phyloP scores from a whole-genome alignment of 1,139 yeast genomes.

The Komagataea norvegica region DNA sequence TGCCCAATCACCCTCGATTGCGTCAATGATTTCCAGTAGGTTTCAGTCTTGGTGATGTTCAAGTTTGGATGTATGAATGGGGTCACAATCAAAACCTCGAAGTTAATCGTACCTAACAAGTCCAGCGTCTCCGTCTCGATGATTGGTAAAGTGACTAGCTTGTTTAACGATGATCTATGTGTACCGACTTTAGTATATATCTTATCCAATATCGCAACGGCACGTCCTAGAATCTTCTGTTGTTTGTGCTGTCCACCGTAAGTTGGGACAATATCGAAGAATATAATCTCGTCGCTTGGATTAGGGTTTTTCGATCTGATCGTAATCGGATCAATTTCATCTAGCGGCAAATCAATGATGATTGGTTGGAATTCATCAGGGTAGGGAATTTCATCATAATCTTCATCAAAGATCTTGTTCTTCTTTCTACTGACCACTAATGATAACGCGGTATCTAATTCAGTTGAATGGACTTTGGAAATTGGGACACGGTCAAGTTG shows the following conservation, averaged over 20 bases:
- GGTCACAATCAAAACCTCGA: conserved; percentile 67
- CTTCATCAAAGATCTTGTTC: conserved; percentile 10
- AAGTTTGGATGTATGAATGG: conserved; percentile 73
- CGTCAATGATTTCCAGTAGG: conserved; percentile 89
- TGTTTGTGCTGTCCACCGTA: conserved; percentile 52
- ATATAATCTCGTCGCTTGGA: conserved; percentile 54
- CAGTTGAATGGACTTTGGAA: conserved; percentile 72
- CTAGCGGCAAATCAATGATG: conserved; percentile 76
- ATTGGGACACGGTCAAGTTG: conserved; percentile 70
- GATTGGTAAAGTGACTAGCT: conserved; percentile 70
- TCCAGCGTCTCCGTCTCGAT: conserved; percentile 68
- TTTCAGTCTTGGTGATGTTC: conserved; percentile 65
- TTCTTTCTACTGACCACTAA: conserved; percentile 59
- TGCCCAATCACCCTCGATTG: conserved; percentile 94
- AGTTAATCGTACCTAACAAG: conserved; percentile 69
- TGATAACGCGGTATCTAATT: conserved; percentile 83
- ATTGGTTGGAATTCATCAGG: conserved; percentile 59
- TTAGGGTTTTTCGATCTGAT: conserved; percentile 52
- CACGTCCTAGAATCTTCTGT: conserved; percentile 63
- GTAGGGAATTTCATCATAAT: conserved; percentile 32
- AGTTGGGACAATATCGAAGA: conserved; percentile 91
- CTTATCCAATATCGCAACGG: conserved; percentile 67
- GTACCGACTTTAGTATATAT: conserved; percentile 68
- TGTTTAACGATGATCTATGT: conserved; percentile 63
- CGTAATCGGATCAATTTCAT: conserved; percentile 80